Base-by-base conservation (phyloP, 371 early-diverging fungal genomes). In the Mortierella polycephala region DNA sequence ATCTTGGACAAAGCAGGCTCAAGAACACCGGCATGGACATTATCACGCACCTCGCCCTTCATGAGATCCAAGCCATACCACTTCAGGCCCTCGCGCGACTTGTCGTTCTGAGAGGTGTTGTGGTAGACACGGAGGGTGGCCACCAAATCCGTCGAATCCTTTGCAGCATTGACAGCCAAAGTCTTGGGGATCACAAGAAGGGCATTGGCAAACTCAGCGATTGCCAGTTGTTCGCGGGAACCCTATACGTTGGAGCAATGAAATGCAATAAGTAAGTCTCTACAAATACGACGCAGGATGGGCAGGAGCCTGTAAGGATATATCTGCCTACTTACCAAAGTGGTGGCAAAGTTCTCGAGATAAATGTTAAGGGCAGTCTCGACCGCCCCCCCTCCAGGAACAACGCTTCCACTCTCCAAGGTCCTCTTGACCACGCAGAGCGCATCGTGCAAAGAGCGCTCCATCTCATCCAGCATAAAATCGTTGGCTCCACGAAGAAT, bases 1-100 rank as follows among this genome's bases (percentile, higher is more conserved):
- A 99, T 91, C 89, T 99, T 99, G 81, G 96, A 95, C 89, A 99
- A 95, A 58, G 98, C 96, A 40, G 99, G 99, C 84, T 99, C 99
- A 64, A 99, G 87, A 8, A 99, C 96, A 63, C 99, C 99, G 30
- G 95, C 93, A 69, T 91, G 87, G 60, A 99, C 84, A 86, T 99
- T 99, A 81, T 99, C 96, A 56, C 98, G 90, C 40, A 99, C 86
- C 74, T 87, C 89, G 20, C 99, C 99, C 59, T 96, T 94, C 67
- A 96, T 91, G 59, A 99, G 85, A 64, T 99, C 99, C 63, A 99
- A 86, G 21, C 99, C 99, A 63, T 82, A 79, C 89, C 92, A 94
- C 76, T 94, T 95, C 62, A 98, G 86, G 7, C 85, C 86, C 62
- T 90, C 86, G 67, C 95, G 94, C 2, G 89, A 86, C 49, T 82